Conservation (phyloP, 176 grass and related monocot genomes). For the Cenchrus americanus region DNA sequence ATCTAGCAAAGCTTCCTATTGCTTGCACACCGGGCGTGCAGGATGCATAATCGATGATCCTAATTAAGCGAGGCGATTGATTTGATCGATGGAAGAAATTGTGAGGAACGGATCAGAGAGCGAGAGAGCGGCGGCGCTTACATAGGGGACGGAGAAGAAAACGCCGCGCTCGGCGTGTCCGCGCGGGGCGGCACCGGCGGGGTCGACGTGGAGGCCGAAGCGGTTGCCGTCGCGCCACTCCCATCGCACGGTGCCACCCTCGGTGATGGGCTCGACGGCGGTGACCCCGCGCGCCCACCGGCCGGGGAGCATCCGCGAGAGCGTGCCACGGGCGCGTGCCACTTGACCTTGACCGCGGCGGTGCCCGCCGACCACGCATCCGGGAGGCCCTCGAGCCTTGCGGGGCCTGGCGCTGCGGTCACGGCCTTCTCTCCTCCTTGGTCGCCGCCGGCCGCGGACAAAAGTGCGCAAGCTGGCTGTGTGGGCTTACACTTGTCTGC, state of each 20-base stretch:
- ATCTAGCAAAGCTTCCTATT: too few species aligned
- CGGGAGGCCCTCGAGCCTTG: slow-evolving; percentile 62
- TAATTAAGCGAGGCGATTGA: background rate
- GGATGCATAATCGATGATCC: background rate
- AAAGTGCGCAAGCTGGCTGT: too few species aligned
- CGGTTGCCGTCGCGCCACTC: slow-evolving; percentile 44
- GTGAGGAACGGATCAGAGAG: background rate
- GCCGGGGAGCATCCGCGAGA: slow-evolving; percentile 50
- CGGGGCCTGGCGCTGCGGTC: slow-evolving; percentile 32
- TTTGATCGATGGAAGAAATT: background rate
- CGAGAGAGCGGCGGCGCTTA: slow-evolving; percentile 39
- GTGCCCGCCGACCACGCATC: slow-evolving; percentile 25
- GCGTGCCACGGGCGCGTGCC: slow-evolving; percentile 42
- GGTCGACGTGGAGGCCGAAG: slow-evolving; percentile 45
- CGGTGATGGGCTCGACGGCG: slow-evolving; percentile 45
- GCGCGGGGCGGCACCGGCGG: background rate
- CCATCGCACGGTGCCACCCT: slow-evolving; percentile 56
- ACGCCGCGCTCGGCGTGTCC: slow-evolving; percentile 43
- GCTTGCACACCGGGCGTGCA: too few species aligned
- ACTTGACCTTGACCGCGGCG: slow-evolving; percentile 69
- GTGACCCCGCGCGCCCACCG: slow-evolving; percentile 56
- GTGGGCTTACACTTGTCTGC: background rate
- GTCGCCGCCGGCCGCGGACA: too few species aligned
- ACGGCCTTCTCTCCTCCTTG: too few species aligned
- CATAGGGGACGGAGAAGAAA: slow-evolving; percentile 74